Conservation (phyloP, 1,139 yeast species). For the Meyerozyma guilliermondii region DNA sequence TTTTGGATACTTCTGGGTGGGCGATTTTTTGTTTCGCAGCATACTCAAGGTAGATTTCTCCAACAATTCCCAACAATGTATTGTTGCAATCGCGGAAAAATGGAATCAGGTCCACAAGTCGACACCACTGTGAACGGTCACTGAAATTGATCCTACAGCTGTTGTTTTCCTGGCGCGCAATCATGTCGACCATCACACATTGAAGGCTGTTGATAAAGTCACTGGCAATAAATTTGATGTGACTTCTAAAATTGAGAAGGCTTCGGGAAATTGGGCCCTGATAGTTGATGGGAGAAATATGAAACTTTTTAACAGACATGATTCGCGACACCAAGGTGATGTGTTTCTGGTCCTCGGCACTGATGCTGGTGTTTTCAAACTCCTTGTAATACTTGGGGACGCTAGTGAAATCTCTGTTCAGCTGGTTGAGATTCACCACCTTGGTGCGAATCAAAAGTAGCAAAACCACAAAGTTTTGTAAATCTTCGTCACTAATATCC, state of each 20-base stretch:
- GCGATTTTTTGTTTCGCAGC: constrained; percentile 27
- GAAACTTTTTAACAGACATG: constrained; percentile 49
- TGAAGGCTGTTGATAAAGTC: constrained; percentile 55
- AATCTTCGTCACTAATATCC: constrained; percentile 15
- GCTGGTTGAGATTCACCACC: constrained; percentile 24
- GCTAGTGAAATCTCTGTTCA: constrained; percentile 26
- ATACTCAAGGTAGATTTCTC: constrained; percentile 39
- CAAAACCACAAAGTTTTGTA: constrained; percentile 38
- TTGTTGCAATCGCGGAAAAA: constrained; percentile 46
- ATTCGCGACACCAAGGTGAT: constrained; percentile 53
- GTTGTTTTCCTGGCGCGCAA: constrained; percentile 51
- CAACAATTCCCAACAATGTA: constrained; percentile 40
- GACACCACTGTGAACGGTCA: constrained; percentile 51
- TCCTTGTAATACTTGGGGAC: constrained; percentile 35
- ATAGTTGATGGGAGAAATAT: constrained; percentile 53
- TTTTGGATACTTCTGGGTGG: constrained; percentile 18
- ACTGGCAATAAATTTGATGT: constrained; percentile 48
- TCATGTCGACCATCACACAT: constrained; percentile 45
- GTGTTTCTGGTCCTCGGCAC: constrained; percentile 23
- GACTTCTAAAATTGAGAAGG: constrained; percentile 63
- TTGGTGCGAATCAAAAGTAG: constrained; percentile 37
- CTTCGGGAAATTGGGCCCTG: constrained; percentile 69
- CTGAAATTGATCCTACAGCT: constrained; percentile 30
- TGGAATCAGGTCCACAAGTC: constrained; percentile 55
- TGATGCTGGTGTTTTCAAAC: constrained; percentile 10